phyloP scores from a whole-genome alignment of 2,329 filamentous ascomycete species.

The Capronia coronata region DNA sequence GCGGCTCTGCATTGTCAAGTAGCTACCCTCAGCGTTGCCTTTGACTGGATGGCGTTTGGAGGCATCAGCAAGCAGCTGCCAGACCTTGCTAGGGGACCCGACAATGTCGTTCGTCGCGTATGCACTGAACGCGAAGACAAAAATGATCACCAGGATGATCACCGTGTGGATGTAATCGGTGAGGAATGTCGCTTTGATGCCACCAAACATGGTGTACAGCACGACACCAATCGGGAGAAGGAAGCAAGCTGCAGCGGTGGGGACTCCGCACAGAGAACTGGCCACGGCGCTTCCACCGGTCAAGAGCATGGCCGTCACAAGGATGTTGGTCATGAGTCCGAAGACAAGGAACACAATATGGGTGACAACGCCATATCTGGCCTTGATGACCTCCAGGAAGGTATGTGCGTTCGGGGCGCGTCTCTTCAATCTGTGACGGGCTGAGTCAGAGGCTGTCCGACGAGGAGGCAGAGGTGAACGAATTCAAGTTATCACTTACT shows the following conservation, averaged over 20 bases:
- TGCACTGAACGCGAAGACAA: conserved; percentile 74
- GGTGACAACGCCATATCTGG: conserved; percentile 65
- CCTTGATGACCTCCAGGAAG: conserved; percentile 75
- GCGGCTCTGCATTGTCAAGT: conserved; percentile 75
- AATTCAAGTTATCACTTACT: conserved; percentile 35
- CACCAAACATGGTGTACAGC: conserved; percentile 56
- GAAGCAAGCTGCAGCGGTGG: conserved; percentile 75
- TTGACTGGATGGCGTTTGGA: conserved; percentile 64
- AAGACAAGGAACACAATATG: conserved; percentile 78
- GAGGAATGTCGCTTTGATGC: conserved; percentile 80
- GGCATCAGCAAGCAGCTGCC: conserved; percentile 67
- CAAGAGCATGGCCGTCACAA: conserved; percentile 83
- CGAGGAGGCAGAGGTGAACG: not conserved
- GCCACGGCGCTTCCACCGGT: conserved; percentile 76
- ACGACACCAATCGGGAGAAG: conserved; percentile 74
- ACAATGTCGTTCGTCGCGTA: conserved; percentile 68
- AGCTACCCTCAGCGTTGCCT: conserved; percentile 74
- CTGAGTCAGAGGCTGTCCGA: not conserved
- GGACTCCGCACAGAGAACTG: conserved; percentile 63
- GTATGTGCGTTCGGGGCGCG: conserved; percentile 80
- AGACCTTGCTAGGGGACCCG: conserved; percentile 70
- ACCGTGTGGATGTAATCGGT: conserved; percentile 84
- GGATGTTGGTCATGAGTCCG: conserved; percentile 74
- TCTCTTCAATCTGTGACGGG: conserved; percentile 56
- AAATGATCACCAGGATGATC: conserved; percentile 70